Evolutionary conservation across 805 yeast species (phyloP).

Genomic region (Lachancea fermentati): DNA sequence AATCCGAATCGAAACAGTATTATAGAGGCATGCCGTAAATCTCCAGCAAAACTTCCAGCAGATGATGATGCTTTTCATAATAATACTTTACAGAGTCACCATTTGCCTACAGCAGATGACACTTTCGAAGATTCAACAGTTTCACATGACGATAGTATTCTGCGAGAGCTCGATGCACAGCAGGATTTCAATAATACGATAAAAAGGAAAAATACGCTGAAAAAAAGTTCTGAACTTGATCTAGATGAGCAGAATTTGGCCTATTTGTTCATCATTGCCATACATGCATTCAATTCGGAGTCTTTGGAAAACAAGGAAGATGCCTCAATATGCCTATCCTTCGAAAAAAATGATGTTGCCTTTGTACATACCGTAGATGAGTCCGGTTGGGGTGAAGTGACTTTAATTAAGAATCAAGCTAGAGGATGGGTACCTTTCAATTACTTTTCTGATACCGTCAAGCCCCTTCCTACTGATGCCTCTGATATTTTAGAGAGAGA

Average conservation of each 20-base stretch:
- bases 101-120: too few relatives aligned
- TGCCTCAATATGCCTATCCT: conserved; percentile 67
- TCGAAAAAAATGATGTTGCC: conserved; percentile 62
- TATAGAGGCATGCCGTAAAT: conserved; percentile 4
- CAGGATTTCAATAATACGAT: background rate
- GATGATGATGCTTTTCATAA: background rate
- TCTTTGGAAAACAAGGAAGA: conserved; percentile 60
- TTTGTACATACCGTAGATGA: conserved; percentile 75
- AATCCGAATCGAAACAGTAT: conserved; percentile 2
- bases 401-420: conserved; percentile 52
- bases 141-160: conserved; percentile 3
- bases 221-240: conserved; percentile 17
- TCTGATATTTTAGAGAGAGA: conserved; percentile 6
- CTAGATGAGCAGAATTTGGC: conserved; percentile 42
- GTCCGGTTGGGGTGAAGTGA: conserved; percentile 87
- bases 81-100: background rate
- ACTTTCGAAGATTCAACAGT: conserved; percentile 1
- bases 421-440: conserved; percentile 88
- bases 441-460: conserved; percentile 50
- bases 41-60: conserved; percentile 2
- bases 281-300: conserved; percentile 53
- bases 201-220: conserved; percentile 19
- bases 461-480: conserved; percentile 14
- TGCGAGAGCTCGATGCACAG: background rate
- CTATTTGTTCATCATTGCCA: conserved; percentile 49